Percentiles rank a stretch among this genome's conserved stretches.
These are phyloP conservation scores for Aspergillus udagawae DNA, from an alignment of 2,329 filamentous ascomycete species.

Conservation along the genomic window DNA sequence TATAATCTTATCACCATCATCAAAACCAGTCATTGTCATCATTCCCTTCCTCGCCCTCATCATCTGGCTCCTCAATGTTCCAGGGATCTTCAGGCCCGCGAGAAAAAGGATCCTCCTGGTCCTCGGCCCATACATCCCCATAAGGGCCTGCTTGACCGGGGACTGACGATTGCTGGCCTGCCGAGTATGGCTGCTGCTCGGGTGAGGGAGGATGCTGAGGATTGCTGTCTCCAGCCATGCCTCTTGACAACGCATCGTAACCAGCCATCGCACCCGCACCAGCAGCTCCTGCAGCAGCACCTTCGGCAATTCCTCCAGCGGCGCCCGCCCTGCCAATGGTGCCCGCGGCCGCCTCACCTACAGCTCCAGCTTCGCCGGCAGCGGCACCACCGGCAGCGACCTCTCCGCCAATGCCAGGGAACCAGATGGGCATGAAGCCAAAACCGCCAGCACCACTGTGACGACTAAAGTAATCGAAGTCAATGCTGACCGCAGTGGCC, in stretches of 20 bases:
- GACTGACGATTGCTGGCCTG: conserved; percentile 13
- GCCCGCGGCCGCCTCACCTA: conserved; percentile 35
- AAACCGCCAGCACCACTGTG: conserved; percentile 49
- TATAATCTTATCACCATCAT: conserved; percentile 2
- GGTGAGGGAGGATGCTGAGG: conserved; percentile 10
- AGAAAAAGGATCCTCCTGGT: conserved; percentile 6
- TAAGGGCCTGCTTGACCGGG: conserved; percentile 18
- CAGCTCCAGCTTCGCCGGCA: conserved; percentile 34
- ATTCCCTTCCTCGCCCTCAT: conserved; percentile 19
- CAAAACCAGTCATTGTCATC: conserved; percentile 26
- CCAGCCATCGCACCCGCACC: conserved; percentile 59
- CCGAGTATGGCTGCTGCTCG: conserved; percentile 13
- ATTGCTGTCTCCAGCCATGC: conserved; percentile 33
- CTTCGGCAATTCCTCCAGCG: conserved; percentile 38
- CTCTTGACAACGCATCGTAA: conserved; percentile 60
- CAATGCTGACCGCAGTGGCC: conserved; percentile 60
- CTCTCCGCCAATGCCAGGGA: conserved; percentile 43
- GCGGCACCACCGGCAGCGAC: conserved; percentile 38
- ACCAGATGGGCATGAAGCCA: conserved; percentile 52
- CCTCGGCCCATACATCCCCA: conserved; percentile 26
- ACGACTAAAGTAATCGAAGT: conserved; percentile 65
- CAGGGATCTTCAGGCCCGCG: conserved; percentile 13
- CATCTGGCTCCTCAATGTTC: conserved; percentile 13
- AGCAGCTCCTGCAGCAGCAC: conserved; percentile 43
- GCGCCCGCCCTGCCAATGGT: conserved; percentile 35